phyloP scores from a whole-genome alignment of 805 yeast genomes.

The Cyberlindnera mrakii region DNA sequence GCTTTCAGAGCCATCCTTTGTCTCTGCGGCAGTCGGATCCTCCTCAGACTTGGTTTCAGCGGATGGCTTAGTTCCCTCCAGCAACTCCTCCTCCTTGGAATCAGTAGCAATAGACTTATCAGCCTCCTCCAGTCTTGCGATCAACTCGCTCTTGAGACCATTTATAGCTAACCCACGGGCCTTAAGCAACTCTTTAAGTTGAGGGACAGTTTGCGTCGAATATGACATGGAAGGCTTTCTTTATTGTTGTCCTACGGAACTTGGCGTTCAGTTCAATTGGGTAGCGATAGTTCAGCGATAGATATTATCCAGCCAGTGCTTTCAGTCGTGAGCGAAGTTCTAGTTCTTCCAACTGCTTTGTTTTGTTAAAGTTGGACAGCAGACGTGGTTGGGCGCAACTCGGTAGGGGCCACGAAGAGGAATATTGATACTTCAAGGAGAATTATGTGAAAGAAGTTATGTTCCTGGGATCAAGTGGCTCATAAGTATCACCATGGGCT shows the following conservation, averaged over 20 bases:
- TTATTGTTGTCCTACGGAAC: not conserved
- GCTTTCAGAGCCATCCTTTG: slow-evolving; percentile 1
- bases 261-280: no score
- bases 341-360: not conserved
- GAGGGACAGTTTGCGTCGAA: slow-evolving; percentile 70
- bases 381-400: no score
- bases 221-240: slow-evolving; percentile 26
- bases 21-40: slow-evolving; percentile 2
- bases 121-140: slow-evolving; percentile 55
- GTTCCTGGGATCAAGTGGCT: no score
- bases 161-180: slow-evolving; percentile 57
- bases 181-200: slow-evolving; percentile 73
- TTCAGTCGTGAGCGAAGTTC: no score
- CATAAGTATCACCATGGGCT: no score
- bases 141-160: slow-evolving; percentile 79
- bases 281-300: no score
- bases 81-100: not conserved
- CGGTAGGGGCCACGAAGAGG: no score
- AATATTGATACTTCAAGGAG: no score
- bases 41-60: slow-evolving; percentile 4
- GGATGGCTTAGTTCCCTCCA: slow-evolving; percentile 1
- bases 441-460: no score
- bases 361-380: not conserved
- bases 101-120: slow-evolving; percentile 27
- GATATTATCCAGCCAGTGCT: no score